phyloP scores from a whole-genome alignment of 1,139 yeast species.

The Candida mesenterica region DNA sequence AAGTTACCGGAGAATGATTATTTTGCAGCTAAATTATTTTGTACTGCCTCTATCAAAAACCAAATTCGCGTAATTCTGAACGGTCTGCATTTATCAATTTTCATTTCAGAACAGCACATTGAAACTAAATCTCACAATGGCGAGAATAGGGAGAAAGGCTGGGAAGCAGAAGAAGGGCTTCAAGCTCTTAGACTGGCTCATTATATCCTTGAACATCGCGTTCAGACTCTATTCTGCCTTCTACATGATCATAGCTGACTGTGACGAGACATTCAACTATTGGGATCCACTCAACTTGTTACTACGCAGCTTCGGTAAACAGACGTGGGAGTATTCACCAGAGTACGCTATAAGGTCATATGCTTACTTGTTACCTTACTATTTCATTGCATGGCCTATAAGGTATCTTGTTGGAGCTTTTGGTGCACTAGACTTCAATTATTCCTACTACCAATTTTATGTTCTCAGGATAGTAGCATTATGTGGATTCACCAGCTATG shows the following conservation, averaged over 20 bases:
- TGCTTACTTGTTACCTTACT: constrained; percentile 63
- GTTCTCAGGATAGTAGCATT: constrained; percentile 50
- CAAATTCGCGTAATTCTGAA: too few species aligned
- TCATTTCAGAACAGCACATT: not conserved
- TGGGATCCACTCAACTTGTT: constrained; percentile 90
- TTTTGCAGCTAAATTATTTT: too few species aligned
- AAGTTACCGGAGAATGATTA: too few species aligned
- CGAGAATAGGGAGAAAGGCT: constrained; percentile 1
- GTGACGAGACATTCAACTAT: constrained; percentile 78
- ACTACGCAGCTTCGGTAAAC: constrained; percentile 81
- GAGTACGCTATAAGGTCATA: constrained; percentile 86
- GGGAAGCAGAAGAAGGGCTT: constrained; percentile 2
- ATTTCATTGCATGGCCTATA: constrained; percentile 39
- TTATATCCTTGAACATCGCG: constrained; percentile 26
- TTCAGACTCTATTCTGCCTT: constrained; percentile 48
- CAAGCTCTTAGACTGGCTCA: not conserved
- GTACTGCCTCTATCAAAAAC: too few species aligned
- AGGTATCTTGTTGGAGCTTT: constrained; percentile 15
- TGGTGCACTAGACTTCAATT: constrained; percentile 17
- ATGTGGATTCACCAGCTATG: constrained; percentile 50
- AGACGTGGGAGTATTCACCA: constrained; percentile 97
- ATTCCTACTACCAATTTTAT: constrained; percentile 43
- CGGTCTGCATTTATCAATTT: not conserved
- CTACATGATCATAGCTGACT: constrained; percentile 73
- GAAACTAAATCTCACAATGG: not conserved